Evolutionary conservation across 2,329 filamentous ascomycete genomes (phyloP), one percentile per base, ranked within the genome.

Genomic region (Aspergillaceae sp.): DNA sequence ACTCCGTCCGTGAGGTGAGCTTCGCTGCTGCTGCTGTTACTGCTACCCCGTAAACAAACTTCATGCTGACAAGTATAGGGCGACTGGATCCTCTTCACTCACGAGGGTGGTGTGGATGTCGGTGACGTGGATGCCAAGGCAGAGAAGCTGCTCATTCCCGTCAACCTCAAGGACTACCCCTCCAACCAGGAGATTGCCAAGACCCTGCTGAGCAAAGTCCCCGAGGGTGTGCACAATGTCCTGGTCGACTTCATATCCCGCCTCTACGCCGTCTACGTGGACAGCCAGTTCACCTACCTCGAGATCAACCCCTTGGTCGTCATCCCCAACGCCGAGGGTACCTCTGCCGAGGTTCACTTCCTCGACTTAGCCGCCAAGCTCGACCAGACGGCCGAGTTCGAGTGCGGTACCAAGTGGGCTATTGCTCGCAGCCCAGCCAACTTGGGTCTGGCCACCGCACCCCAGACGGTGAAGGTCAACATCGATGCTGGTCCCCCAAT

Each of bases 231-330:
- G 44, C 92, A 98, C 82, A 96, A 95, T 66, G 92, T 98, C 65
- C 82, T 98, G 50, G 87, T 98, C 53, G 92, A 98, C 80, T 98
- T 98, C 80, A 98, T 98, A 76, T 88, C 88, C 64, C 84, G 92
- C 62, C 80, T 98, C 57, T 98, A 98, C 69, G 92, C 91, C 61
- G 92, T 98, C 75, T 98, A 97, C 66, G 92, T 97, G 56, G 92
- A 98, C 79, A 94, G 87, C 82, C 92, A 98, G 74, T 98, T 98
- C 82, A 97, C 92, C 65, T 98, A 98, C 78, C 88, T 98, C 61
- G 92, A 98, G 75, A 98, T 98, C 79, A 98, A 98, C 83, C 92
- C 92, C 59, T 78, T 98, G 55, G 92, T 98, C 52, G 92, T 96
- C 68, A 91, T 98, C 63, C 92, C 92, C 70, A 97, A 97, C 71